Conservation (phyloP, 352 stramenopile species). For the Phytophthora tubulina region DNA sequence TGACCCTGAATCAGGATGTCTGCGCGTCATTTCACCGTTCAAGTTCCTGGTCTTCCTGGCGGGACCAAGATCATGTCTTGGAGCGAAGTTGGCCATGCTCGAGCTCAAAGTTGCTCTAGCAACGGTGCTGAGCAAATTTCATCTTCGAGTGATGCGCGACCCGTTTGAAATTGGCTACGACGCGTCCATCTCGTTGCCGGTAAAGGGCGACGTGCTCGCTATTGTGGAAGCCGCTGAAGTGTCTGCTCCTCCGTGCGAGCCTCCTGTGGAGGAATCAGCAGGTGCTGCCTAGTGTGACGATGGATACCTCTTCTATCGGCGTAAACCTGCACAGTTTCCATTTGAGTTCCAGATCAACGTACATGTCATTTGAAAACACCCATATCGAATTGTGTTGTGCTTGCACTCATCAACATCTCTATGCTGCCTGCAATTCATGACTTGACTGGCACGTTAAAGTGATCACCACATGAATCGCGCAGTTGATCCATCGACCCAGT, state of each 20-base stretch:
- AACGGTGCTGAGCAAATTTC: constrained; percentile 52
- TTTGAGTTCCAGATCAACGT: not conserved
- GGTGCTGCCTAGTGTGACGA: constrained; percentile 24
- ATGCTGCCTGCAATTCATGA: not conserved
- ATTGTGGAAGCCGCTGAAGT: constrained; percentile 28
- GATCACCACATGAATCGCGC: constrained; percentile 91
- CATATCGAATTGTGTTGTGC: constrained; percentile 5
- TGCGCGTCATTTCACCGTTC: constrained; percentile 57
- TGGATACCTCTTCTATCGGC: not conserved
- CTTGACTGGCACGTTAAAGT: not conserved
- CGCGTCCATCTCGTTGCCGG: constrained; percentile 49
- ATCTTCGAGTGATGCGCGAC: constrained; percentile 33
- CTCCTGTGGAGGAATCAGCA: constrained; percentile 13
- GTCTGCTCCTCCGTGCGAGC: not conserved
- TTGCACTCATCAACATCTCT: constrained; percentile 11
- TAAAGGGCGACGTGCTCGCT: constrained; percentile 48
- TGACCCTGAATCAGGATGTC: constrained; percentile 46
- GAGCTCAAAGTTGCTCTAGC: constrained; percentile 69
- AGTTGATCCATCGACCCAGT: constrained; percentile 80
- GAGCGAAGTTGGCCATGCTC: constrained; percentile 65
- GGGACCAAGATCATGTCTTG: constrained; percentile 71
- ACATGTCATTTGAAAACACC: constrained; percentile 2
- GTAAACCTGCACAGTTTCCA: constrained; percentile 10
- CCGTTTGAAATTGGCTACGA: constrained; percentile 53
- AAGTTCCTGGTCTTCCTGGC: constrained; percentile 79